Conservation (phyloP, 2,329 filamentous ascomycete genomes). For the Orbilia quercus region DNA sequence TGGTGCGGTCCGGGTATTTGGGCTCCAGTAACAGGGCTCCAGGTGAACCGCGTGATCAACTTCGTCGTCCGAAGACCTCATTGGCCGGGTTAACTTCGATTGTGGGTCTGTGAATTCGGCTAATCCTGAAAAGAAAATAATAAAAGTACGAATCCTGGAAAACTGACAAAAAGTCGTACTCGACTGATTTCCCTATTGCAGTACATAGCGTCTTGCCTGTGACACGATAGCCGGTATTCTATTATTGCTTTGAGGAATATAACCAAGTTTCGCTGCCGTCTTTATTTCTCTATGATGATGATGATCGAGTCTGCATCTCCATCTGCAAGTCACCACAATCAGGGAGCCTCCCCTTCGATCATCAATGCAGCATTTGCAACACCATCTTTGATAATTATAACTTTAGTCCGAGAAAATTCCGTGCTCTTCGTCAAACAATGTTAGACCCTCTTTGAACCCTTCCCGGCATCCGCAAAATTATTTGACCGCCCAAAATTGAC, state of each 20-base stretch:
- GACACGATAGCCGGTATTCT: conserved; percentile 7
- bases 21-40: conserved; percentile 31
- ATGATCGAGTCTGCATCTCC: conserved; percentile 4
- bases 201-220: conserved; percentile 1
- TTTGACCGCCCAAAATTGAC: conserved; percentile 34
- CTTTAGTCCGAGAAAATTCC: background rate
- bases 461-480: conserved; percentile 47
- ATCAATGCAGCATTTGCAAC: background rate
- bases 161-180: too few species aligned
- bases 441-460: conserved; percentile 11
- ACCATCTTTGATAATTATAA: background rate
- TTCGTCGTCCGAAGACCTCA: conserved; percentile 51
- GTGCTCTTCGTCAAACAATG: background rate
- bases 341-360: conserved; percentile 25
- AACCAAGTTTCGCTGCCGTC: conserved; percentile 25
- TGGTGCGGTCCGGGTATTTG: conserved; percentile 54
- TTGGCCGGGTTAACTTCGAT: conserved; percentile 31
- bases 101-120: conserved; percentile 40
- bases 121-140: conserved; percentile 43
- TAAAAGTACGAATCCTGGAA: too few species aligned
- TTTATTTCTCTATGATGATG: conserved; percentile 14
- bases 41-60: conserved; percentile 52
- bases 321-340: conserved; percentile 20
- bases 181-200: background rate
- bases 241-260: conserved; percentile 23